Conservation (phyloP, 805 yeast species). For the Ogataea dorogensis region DNA sequence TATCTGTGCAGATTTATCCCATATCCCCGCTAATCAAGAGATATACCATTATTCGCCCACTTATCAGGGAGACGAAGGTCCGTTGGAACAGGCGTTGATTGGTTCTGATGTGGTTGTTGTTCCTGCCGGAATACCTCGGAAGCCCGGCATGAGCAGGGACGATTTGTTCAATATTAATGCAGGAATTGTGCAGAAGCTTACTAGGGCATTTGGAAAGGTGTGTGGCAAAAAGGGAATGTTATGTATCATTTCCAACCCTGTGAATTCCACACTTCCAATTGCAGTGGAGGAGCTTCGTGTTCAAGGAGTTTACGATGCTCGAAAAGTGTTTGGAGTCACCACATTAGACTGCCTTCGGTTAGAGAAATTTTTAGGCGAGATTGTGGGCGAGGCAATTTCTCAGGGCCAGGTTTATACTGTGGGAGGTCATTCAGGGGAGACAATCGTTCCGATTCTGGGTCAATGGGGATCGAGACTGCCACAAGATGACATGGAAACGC, state of each 20-base stretch:
- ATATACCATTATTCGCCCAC: conserved; percentile 41
- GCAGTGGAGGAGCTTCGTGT: conserved; percentile 54
- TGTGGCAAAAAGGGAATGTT: conserved; percentile 49
- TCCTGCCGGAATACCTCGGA: conserved; percentile 63
- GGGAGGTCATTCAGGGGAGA: conserved; percentile 94
- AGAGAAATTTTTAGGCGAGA: conserved; percentile 68
- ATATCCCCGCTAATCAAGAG: conserved; percentile 54
- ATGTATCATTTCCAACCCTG: conserved; percentile 57
- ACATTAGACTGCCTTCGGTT: conserved; percentile 63
- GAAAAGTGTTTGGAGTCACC: conserved; percentile 54
- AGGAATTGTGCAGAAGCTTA: conserved; percentile 47
- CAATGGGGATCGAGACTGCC: conserved; percentile 32
- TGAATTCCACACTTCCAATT: conserved; percentile 58
- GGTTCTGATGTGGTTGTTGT: conserved; percentile 49
- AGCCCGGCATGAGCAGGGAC: conserved; percentile 64
- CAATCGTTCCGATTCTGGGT: conserved; percentile 78
- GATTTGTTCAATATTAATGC: conserved; percentile 59
- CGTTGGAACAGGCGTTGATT: conserved; percentile 40
- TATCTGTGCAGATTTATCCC: conserved; percentile 84
- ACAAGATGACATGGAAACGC: conserved; percentile 43
- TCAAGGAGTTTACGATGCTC: conserved; percentile 49
- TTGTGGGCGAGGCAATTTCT: conserved; percentile 47
- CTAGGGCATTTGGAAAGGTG: conserved; percentile 45
- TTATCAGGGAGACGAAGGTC: conserved; percentile 22
- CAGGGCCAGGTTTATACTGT: conserved; percentile 58